Percentiles rank a stretch among this genome's conserved stretches.
These are phyloP conservation scores for Micromonas commoda DNA, from an alignment of 139 green algal genomes.

Conservation along the genomic window DNA sequence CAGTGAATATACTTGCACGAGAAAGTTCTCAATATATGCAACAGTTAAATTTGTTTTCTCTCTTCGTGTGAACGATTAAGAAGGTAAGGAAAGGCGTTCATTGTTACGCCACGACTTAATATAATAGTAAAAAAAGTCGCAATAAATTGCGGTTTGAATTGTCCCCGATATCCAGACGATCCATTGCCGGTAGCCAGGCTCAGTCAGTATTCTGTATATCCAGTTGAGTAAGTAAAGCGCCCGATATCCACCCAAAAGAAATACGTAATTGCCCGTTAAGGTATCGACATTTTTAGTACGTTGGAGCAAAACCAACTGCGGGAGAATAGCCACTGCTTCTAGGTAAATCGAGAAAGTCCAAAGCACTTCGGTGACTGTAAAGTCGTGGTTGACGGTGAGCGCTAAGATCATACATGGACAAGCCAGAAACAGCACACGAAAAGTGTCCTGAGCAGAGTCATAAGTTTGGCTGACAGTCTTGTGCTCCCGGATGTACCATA, in stretches of 20 bases:
- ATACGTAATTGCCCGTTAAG: slow-evolving; percentile 97
- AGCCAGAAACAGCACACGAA: slow-evolving; percentile 80
- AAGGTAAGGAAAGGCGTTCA: slow-evolving; percentile 36
- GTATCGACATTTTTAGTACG: slow-evolving; percentile 99
- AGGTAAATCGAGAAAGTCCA: slow-evolving; percentile 99
- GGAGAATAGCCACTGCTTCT: slow-evolving; percentile 96
- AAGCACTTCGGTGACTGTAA: slow-evolving; percentile 75
- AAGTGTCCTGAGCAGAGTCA: slow-evolving; percentile 94
- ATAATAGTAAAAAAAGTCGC: slow-evolving; percentile 99
- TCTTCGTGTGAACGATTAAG: no score
- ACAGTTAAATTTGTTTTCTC: neutral
- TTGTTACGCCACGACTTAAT: slow-evolving; percentile 75
- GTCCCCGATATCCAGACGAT: slow-evolving; percentile 80
- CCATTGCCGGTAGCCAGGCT: slow-evolving; percentile 83
- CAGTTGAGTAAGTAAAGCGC: slow-evolving; percentile 98
- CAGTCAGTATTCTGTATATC: slow-evolving; percentile 93
- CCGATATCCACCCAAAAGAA: slow-evolving; percentile 87
- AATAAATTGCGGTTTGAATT: slow-evolving; percentile 90
- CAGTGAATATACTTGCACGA: neutral
- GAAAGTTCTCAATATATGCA: neutral
- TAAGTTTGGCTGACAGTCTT: slow-evolving; percentile 85
- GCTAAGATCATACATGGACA: slow-evolving; percentile 68
- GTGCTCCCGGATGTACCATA: slow-evolving; percentile 89
- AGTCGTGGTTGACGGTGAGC: slow-evolving; percentile 68
- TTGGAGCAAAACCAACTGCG: slow-evolving; percentile 94